Evolutionary conservation across 129 eudicot genomes (phyloP).

Genomic region (Helichrysum umbraculigerum): DNA sequence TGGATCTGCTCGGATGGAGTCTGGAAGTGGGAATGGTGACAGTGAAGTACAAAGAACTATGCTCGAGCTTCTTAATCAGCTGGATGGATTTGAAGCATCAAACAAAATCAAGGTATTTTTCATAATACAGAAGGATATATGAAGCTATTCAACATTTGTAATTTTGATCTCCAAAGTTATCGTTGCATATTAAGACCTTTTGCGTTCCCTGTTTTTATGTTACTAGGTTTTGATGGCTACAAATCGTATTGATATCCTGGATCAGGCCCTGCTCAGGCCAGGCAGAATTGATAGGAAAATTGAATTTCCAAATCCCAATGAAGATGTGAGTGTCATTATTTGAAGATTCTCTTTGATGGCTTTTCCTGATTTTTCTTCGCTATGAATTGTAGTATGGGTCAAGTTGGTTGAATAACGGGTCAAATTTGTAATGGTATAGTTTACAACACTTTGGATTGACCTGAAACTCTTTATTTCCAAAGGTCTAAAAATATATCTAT

Average conservation of each 20-base stretch:
- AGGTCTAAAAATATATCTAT: not conserved
- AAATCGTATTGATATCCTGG: slow-evolving; percentile 42
- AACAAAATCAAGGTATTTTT: slow-evolving; percentile 42
- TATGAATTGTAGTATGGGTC: not conserved
- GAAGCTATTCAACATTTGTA: not conserved
- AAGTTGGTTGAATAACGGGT: not conserved
- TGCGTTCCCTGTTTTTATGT: slow-evolving; percentile 2
- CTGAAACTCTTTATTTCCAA: not conserved
- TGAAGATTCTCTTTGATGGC: not conserved
- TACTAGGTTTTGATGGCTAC: slow-evolving; percentile 47
- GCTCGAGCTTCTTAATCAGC: slow-evolving; percentile 52
- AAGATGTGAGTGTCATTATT: slow-evolving; percentile 22
- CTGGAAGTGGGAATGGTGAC: slow-evolving; percentile 48
- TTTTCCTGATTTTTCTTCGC: not conserved
- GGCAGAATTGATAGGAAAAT: slow-evolving; percentile 44
- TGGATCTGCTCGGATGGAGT: slow-evolving; percentile 45
- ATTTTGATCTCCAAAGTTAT: not conserved
- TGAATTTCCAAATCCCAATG: slow-evolving; percentile 44
- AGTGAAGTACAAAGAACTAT: slow-evolving; percentile 49
- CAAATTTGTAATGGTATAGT: not conserved
- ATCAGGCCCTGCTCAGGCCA: slow-evolving; percentile 47
- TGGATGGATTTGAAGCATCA: slow-evolving; percentile 50
- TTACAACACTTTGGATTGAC: not conserved
- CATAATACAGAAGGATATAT: not conserved
- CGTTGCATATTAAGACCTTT: not conserved